These are phyloP conservation scores for Lolium perenne DNA, from an alignment of 176 grass and related monocot species.

Conservation along the genomic window DNA sequence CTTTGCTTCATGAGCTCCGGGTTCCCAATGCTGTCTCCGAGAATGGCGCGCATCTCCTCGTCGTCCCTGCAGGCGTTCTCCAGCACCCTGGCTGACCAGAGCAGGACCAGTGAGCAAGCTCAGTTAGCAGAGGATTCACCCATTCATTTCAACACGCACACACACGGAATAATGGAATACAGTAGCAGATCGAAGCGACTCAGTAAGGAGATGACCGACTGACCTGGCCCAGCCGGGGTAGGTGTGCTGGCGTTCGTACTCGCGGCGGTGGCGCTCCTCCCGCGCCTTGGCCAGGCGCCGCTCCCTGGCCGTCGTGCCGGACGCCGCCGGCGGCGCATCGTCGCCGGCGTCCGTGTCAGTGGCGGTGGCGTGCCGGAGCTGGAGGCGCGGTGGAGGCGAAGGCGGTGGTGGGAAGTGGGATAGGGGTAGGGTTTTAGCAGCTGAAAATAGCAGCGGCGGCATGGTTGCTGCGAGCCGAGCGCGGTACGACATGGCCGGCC, in stretches of 20 bases:
- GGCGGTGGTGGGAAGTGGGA: slow-evolving; percentile 23
- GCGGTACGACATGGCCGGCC: neutral
- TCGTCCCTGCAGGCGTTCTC: slow-evolving; percentile 92
- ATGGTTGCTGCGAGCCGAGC: slow-evolving; percentile 20
- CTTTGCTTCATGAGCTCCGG: slow-evolving; percentile 94
- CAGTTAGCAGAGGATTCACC: neutral
- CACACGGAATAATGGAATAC: neutral
- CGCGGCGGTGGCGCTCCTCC: slow-evolving; percentile 74
- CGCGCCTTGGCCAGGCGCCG: slow-evolving; percentile 83
- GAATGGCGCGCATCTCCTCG: slow-evolving; percentile 76
- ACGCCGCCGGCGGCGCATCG: slow-evolving; percentile 35
- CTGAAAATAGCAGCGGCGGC: slow-evolving; percentile 15
- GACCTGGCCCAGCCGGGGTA: slow-evolving; percentile 93
- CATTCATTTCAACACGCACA: neutral
- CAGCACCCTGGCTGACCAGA: slow-evolving; percentile 62
- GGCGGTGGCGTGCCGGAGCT: neutral
- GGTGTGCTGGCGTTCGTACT: slow-evolving; percentile 69
- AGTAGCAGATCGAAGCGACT: slow-evolving; percentile 1
- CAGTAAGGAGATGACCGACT: neutral
- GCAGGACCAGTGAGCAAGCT: neutral
- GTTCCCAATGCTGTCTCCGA: slow-evolving; percentile 93
- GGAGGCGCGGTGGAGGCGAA: slow-evolving; percentile 12
- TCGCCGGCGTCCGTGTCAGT: neutral
- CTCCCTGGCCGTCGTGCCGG: slow-evolving; percentile 70
- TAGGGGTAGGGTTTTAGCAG: slow-evolving; percentile 30